Evolutionary conservation across 371 early-diverging fungal species (phyloP).

Genomic region (Syncephalastrum sp.): DNA sequence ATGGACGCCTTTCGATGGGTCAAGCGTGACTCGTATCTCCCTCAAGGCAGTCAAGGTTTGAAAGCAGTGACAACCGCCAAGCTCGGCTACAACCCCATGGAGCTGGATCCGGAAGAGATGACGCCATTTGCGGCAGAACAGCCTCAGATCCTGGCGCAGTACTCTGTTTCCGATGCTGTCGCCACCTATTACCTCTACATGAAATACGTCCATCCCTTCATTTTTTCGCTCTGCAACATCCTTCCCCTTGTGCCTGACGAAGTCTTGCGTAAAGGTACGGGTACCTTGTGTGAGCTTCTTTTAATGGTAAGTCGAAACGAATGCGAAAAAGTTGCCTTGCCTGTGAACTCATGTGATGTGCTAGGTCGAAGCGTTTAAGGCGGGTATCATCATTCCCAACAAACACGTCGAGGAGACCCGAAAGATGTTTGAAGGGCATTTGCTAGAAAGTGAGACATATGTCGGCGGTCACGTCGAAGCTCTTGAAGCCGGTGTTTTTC

Average conservation of each 20-base stretch:
- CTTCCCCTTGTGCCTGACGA: constrained; percentile 98
- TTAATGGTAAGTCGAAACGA: constrained; percentile 77
- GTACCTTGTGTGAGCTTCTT: constrained; percentile 97
- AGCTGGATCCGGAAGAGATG: constrained; percentile 99
- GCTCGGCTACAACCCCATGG: constrained; percentile 98
- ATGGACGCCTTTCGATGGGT: constrained; percentile 99
- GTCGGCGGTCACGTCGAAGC: constrained; percentile 99
- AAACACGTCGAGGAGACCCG: constrained; percentile 81
- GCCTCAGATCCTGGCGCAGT: constrained; percentile 97
- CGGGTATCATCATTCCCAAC: constrained; percentile 95
- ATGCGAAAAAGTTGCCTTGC: neutral
- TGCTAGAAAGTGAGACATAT: constrained; percentile 96
- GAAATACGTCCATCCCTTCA: constrained; percentile 99
- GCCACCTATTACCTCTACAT: constrained; percentile 99
- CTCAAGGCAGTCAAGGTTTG: constrained; percentile 97
- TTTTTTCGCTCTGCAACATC: constrained; percentile 99
- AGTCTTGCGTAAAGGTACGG: constrained; percentile 96
- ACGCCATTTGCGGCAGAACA: constrained; percentile 90
- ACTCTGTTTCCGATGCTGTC: constrained; percentile 99
- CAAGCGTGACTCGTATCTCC: constrained; percentile 98
- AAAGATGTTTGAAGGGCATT: constrained; percentile 87
- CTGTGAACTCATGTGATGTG: neutral
- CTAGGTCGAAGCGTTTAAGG: constrained; percentile 89
- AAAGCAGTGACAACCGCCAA: constrained; percentile 97
- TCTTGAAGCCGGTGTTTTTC: constrained; percentile 97